These are phyloP conservation scores for Eimeria praecox DNA, from an alignment of 169 alveolate genomes.

Conservation along the genomic window DNA sequence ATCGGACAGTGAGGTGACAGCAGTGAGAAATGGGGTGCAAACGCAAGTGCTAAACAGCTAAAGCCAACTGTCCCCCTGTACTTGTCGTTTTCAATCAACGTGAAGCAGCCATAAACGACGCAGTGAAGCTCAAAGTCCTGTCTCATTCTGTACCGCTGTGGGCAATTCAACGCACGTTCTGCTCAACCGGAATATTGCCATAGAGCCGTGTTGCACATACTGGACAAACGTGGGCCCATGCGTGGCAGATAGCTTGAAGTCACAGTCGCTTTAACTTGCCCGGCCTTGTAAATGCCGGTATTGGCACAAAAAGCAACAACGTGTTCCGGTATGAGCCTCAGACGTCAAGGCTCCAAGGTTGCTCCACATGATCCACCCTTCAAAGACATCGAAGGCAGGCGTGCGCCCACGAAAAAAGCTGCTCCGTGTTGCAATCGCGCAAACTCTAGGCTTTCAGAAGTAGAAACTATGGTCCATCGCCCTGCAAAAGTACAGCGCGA, in stretches of 20 bases:
- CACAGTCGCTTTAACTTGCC: not conserved
- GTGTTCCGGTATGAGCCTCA: no score
- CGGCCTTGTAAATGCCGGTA: not conserved
- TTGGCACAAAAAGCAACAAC: not conserved
- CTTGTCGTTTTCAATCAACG: not conserved
- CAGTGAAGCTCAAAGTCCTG: not conserved
- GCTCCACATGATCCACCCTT: not conserved
- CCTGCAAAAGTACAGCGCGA: not conserved
- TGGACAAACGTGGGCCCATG: not conserved
- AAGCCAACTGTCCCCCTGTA: not conserved
- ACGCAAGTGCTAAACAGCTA: not conserved
- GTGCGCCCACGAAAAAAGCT: not conserved
- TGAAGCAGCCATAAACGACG: not conserved
- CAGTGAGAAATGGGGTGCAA: not conserved
- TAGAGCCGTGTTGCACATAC: not conserved
- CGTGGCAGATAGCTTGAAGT: not conserved
- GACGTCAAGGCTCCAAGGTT: no score
- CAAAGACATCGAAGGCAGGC: not conserved
- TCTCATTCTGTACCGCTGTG: not conserved
- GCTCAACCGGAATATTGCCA: not conserved
- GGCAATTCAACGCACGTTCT: not conserved
- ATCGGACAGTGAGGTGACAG: not conserved
- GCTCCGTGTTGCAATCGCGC: not conserved
- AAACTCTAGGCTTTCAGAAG: not conserved
- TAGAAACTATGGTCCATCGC: not conserved